Conservation (phyloP, 768 basidiomycete species). For the Auricularia heimuer region DNA sequence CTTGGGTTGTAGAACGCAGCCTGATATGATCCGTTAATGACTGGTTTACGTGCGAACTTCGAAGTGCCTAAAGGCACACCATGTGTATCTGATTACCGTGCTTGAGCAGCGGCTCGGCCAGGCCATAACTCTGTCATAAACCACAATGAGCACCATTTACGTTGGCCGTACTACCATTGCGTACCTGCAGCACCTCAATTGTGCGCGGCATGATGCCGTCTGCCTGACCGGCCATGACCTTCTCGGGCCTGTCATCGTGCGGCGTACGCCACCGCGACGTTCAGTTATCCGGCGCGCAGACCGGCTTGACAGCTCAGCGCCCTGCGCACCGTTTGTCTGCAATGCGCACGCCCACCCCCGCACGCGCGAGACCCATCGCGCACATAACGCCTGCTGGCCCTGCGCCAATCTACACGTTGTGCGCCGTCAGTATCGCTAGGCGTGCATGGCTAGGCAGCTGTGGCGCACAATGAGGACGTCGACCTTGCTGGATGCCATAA, state of each 20-base stretch:
- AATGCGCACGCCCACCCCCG: conserved; percentile 49
- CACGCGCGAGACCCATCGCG: conserved; percentile 47
- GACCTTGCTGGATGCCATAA: not conserved
- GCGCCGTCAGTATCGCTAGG: not conserved
- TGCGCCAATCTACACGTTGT: not conserved
- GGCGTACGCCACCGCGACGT: not conserved
- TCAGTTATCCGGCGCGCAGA: not conserved
- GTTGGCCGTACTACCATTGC: not conserved
- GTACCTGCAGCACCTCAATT: conserved; percentile 43
- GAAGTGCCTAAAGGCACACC: conserved; percentile 31
- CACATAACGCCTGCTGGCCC: conserved; percentile 52
- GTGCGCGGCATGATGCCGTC: conserved; percentile 49
- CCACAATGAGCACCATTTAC: not conserved
- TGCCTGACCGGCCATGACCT: conserved; percentile 41
- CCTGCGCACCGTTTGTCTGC: conserved; percentile 42
- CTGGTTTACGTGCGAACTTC: conserved; percentile 14
- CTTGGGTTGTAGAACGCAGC: conserved; percentile 63
- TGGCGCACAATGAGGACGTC: not conserved
- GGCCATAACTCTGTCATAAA: conserved; percentile 56
- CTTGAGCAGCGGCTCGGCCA: conserved; percentile 51
- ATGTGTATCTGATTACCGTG: conserved; percentile 63
- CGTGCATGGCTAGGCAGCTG: not conserved
- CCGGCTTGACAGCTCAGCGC: not conserved
- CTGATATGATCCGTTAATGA: conserved; percentile 24
- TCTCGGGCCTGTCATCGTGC: conserved; percentile 28